Conservation (phyloP, 441 rosid genomes). For the Bocquillonia castaneifolia region DNA sequence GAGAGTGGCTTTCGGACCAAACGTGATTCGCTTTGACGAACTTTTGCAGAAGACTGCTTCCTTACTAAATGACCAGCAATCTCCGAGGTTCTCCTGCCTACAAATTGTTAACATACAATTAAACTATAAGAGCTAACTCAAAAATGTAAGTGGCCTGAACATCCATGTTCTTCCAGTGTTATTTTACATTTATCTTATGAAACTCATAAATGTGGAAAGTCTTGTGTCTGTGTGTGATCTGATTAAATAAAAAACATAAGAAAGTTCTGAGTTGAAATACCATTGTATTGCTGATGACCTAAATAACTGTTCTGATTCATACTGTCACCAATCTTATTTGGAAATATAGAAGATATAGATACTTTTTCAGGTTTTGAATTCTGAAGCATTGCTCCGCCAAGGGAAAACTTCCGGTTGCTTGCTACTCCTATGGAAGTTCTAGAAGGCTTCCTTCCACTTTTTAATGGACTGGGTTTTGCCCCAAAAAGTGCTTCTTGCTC, state of each 20-base stretch:
- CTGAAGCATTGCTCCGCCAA: slow-evolving; percentile 72
- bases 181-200: no score
- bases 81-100: slow-evolving; percentile 55
- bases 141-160: no score
- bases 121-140: no score
- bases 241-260: slow-evolving; percentile 15
- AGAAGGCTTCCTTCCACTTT: slow-evolving; percentile 53
- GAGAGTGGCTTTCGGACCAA: slow-evolving; percentile 53
- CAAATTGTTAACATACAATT: slow-evolving; percentile 8
- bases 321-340: slow-evolving; percentile 30
- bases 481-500: slow-evolving; percentile 73
- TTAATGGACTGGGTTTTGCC: slow-evolving; percentile 70
- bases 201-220: no score
- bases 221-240: no score
- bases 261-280: slow-evolving; percentile 21
- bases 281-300: slow-evolving; percentile 30
- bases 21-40: slow-evolving; percentile 26
- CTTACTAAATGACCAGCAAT: slow-evolving; percentile 35
- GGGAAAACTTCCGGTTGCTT: slow-evolving; percentile 53
- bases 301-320: slow-evolving; percentile 29
- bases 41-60: slow-evolving; percentile 33
- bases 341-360: slow-evolving; percentile 13
- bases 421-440: slow-evolving; percentile 42
- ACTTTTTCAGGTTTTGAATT: slow-evolving; percentile 38
- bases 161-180: no score